Evolutionary conservation across 192 early-diverging fungal species (phyloP).

Genomic region (Rhizophagus clarus): DNA sequence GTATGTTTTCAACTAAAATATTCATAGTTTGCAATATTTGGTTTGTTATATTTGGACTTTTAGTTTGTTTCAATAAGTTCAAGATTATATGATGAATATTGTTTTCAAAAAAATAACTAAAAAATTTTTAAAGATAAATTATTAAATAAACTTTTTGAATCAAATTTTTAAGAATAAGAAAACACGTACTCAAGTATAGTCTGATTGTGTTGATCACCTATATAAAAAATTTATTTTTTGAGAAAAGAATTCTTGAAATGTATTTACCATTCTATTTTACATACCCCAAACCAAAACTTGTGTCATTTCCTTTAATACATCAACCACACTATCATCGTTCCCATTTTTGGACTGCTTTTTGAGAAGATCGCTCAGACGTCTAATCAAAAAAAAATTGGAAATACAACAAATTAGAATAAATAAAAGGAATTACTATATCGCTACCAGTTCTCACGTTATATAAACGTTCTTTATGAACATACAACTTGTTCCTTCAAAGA

Average conservation of each 20-base stretch:
- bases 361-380: background rate
- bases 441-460: background rate
- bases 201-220: slow-evolving; percentile 16
- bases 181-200: slow-evolving; percentile 15
- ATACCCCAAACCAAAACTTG: slow-evolving; percentile 49
- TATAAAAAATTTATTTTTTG: background rate
- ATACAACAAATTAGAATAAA: background rate
- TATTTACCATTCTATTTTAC: slow-evolving; percentile 31
- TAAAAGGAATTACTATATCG: background rate
- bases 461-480: background rate
- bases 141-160: no score
- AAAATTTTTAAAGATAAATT: background rate
- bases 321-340: slow-evolving; percentile 40
- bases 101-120: slow-evolving; percentile 47
- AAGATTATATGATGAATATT: slow-evolving; percentile 40
- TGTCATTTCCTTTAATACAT: slow-evolving; percentile 43
- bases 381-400: background rate
- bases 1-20: slow-evolving; percentile 56
- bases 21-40: slow-evolving; percentile 57
- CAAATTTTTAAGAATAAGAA: background rate
- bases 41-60: slow-evolving; percentile 39
- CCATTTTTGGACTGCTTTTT: background rate
- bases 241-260: background rate
- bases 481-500: background rate
- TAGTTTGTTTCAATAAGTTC: slow-evolving; percentile 35